Evolutionary conservation across 768 basidiomycete species (phyloP).

Genomic region (Clathrus columnatus): DNA sequence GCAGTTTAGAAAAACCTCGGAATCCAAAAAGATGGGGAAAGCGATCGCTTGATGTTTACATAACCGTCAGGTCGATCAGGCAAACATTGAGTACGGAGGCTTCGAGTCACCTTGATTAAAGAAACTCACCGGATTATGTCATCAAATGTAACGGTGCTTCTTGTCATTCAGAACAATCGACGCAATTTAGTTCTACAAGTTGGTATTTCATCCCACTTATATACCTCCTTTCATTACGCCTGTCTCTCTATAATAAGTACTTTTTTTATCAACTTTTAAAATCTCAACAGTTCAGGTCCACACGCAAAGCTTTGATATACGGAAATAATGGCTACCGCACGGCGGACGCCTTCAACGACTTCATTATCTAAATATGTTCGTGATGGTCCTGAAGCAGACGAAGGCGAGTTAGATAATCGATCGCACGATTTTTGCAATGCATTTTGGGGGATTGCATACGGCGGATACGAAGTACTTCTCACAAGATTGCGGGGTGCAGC

Average conservation of each 20-base stretch:
- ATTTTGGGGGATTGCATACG: conserved; percentile 87
- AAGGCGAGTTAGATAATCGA: conserved; percentile 29
- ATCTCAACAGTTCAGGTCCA: not conserved
- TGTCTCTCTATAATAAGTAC: not conserved
- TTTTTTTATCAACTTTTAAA: not conserved
- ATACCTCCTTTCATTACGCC: not conserved
- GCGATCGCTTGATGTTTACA: too few relatives aligned
- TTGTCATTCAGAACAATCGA: too few relatives aligned
- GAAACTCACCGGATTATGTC: not conserved
- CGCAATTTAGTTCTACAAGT: too few relatives aligned
- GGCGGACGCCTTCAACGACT: conserved; percentile 74
- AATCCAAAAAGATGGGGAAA: too few relatives aligned
- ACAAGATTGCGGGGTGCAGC: conserved; percentile 80
- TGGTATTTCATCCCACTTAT: not conserved
- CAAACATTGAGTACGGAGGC: not conserved
- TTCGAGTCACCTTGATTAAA: not conserved
- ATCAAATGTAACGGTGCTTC: too few relatives aligned
- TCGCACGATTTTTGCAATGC: conserved; percentile 91
- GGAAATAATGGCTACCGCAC: conserved; percentile 34
- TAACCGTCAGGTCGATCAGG: too few relatives aligned
- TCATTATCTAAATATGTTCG: conserved; percentile 67
- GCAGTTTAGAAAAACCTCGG: too few relatives aligned
- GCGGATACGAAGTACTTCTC: conserved; percentile 84
- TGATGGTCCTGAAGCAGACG: conserved; percentile 36
- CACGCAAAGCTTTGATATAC: not conserved